Conservation (phyloP, 352 stramenopile genomes). For the Globisporangium splendens region DNA sequence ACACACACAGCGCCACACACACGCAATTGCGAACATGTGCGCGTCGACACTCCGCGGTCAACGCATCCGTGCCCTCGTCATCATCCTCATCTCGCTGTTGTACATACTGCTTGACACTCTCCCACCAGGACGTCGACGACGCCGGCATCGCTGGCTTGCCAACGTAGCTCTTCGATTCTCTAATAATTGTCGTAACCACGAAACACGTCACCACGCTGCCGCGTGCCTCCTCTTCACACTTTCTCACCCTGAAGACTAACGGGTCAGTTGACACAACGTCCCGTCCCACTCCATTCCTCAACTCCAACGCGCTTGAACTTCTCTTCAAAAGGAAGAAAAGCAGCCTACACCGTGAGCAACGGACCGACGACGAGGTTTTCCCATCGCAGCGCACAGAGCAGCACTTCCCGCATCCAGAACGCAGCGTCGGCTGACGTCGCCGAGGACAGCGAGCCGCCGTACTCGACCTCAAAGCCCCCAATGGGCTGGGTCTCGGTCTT, state of each 20-base stretch:
- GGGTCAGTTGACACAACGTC: no score
- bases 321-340: neutral
- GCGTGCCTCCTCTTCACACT: no score
- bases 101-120: neutral
- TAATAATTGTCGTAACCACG: no score
- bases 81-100: neutral
- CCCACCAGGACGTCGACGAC: no score
- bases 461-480: slow-evolving; percentile 52
- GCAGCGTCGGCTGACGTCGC: slow-evolving; percentile 35
- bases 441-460: slow-evolving; percentile 42
- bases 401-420: slow-evolving; percentile 61
- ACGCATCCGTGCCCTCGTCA: neutral
- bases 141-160: no score
- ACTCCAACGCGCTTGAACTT: slow-evolving; percentile 1
- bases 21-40: slow-evolving; percentile 24
- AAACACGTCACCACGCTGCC: no score
- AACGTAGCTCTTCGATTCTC: no score
- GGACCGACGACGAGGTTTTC: slow-evolving; percentile 52
- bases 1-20: slow-evolving; percentile 22
- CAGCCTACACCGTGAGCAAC: slow-evolving; percentile 38
- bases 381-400: slow-evolving; percentile 47
- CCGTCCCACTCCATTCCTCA: neutral
- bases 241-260: neutral
- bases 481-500: slow-evolving; percentile 18
- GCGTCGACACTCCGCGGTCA: neutral